These are phyloP conservation scores for Juglanconis sp. DNA, from an alignment of 2,329 filamentous ascomycete species.

Conservation along the genomic window DNA sequence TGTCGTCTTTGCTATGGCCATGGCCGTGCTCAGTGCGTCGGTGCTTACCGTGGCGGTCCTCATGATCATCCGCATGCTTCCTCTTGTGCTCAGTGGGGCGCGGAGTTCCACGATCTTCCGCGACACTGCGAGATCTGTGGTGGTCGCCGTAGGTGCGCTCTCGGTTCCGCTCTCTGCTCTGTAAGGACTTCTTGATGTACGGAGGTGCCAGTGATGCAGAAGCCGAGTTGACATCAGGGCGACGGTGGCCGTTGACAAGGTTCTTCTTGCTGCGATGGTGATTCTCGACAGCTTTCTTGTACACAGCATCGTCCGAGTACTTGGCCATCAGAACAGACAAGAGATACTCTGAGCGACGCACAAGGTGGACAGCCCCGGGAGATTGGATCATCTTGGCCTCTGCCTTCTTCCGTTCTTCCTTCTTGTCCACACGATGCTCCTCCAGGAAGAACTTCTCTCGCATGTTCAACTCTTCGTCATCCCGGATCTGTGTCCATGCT, in stretches of 20 bases:
- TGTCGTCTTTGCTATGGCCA: slow-evolving; percentile 41
- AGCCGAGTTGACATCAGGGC: slow-evolving; percentile 55
- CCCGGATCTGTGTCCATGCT: slow-evolving; percentile 90
- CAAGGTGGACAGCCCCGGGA: slow-evolving; percentile 94
- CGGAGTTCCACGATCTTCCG: slow-evolving; percentile 49
- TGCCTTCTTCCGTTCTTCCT: slow-evolving; percentile 80
- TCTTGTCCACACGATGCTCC: slow-evolving; percentile 97
- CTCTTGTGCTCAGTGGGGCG: slow-evolving; percentile 54
- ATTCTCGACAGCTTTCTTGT: slow-evolving; percentile 80
- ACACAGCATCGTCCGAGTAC: slow-evolving; percentile 72
- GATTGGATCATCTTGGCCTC: slow-evolving; percentile 83
- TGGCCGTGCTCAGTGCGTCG: slow-evolving; percentile 46
- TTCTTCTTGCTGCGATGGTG: slow-evolving; percentile 96
- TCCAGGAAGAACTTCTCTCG: slow-evolving; percentile 92
- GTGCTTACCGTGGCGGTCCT: slow-evolving; percentile 49
- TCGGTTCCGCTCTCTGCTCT: slow-evolving; percentile 46
- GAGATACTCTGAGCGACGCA: slow-evolving; percentile 90
- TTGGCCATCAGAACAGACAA: slow-evolving; percentile 89
- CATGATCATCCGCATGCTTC: slow-evolving; percentile 54
- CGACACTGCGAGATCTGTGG: slow-evolving; percentile 47
- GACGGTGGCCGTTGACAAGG: slow-evolving; percentile 57
- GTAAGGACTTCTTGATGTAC: slow-evolving; percentile 43
- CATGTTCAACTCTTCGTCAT: slow-evolving; percentile 83
- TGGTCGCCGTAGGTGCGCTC: slow-evolving; percentile 48
- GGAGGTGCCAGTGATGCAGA: slow-evolving; percentile 70